A percentile compares a stretch with the other conserved stretches of the same genome.
Conservation (phyloP, 2,329 filamentous ascomycete species). For the Coniochaeta sp. region DNA sequence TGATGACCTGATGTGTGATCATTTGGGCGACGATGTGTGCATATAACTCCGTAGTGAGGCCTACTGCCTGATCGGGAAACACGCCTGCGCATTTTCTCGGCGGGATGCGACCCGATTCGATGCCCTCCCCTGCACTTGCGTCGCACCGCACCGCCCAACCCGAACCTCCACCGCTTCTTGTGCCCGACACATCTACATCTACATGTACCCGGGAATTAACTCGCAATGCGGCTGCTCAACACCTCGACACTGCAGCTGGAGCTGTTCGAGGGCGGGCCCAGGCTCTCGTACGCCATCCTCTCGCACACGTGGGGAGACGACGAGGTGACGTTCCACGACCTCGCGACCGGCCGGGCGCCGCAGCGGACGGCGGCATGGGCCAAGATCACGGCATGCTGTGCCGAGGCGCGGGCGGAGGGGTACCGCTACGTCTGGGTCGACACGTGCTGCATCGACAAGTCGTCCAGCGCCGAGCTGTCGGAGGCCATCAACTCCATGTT, state of each 20-base stretch:
- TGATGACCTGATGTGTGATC: too few species aligned
- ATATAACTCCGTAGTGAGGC: too few species aligned
- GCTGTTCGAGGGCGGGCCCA: constrained; percentile 7
- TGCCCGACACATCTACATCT: not conserved
- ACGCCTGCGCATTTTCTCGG: not conserved
- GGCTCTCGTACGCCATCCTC: constrained; percentile 13
- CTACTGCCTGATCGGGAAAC: not conserved
- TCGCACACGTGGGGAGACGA: constrained; percentile 6
- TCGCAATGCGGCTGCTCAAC: constrained; percentile 11
- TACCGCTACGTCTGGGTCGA: constrained; percentile 7
- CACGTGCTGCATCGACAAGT: constrained; percentile 1
- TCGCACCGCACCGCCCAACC: not conserved
- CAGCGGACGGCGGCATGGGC: not conserved
- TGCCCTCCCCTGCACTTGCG: not conserved
- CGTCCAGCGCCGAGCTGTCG: not conserved
- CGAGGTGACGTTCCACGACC: constrained; percentile 1
- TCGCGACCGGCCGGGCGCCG: not conserved
- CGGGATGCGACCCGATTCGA: not conserved
- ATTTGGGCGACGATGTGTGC: too few species aligned
- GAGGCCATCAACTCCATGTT: constrained; percentile 1
- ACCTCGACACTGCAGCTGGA: constrained; percentile 7
- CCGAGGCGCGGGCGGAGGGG: constrained; percentile 2
- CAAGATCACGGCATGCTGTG: constrained; percentile 4
- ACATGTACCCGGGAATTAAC: too few species aligned
- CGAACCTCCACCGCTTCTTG: not conserved